Conservation (phyloP, 345 rosid species). For the Syzygium grande region DNA sequence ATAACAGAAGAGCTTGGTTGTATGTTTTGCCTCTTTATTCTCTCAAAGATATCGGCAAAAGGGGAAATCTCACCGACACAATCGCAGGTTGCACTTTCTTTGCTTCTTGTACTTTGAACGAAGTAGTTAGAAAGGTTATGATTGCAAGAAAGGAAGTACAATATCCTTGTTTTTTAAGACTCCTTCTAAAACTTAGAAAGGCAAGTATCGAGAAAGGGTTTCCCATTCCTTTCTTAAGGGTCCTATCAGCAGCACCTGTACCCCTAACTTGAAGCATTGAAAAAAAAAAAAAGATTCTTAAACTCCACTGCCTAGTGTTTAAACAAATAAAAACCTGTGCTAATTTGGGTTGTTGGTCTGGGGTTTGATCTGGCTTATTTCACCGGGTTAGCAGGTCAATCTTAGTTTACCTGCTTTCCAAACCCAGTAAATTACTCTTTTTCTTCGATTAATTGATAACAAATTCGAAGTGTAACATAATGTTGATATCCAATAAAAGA, state of each 20-base stretch:
- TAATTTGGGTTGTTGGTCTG: neutral
- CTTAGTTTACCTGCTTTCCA: neutral
- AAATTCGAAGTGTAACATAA: neutral
- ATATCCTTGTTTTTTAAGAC: neutral
- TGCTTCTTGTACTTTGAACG: no score
- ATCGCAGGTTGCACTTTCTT: no score
- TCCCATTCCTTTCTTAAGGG: neutral
- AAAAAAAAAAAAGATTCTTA: neutral
- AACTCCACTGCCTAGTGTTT: neutral
- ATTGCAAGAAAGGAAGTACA: no score
- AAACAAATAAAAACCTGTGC: neutral
- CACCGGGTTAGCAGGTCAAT: no score
- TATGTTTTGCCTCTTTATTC: no score
- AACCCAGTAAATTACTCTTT: neutral
- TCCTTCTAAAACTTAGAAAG: neutral
- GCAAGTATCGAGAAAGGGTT: neutral
- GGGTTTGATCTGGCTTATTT: neutral
- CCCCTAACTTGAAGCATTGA: neutral
- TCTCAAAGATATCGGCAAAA: no score
- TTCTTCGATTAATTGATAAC: neutral
- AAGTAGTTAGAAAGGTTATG: no score
- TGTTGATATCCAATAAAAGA: neutral
- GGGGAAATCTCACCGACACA: no score
- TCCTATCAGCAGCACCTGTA: neutral
- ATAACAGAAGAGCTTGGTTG: no score